Percentiles rank a stretch among this genome's conserved stretches.
phyloP scores from a whole-genome alignment of 495 filamentous ascomycete species.

The Chaetomidium leptoderma region DNA sequence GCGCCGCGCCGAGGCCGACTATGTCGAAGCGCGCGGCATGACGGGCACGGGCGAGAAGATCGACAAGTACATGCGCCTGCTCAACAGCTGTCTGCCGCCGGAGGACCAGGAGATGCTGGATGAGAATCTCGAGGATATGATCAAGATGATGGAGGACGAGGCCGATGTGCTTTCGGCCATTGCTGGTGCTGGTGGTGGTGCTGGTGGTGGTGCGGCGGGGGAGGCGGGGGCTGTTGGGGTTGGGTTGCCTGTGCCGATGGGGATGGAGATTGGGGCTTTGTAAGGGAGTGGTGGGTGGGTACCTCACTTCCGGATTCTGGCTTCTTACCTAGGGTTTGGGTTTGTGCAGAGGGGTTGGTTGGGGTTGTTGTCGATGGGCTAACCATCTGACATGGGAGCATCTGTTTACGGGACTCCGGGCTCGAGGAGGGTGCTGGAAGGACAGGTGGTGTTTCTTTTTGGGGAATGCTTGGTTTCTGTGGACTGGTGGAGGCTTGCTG shows the following conservation, averaged over 20 bases:
- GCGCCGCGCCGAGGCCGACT: slow-evolving; percentile 40
- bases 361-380: no score
- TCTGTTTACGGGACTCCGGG: no score
- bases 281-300: not conserved
- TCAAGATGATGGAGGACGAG: slow-evolving; percentile 52
- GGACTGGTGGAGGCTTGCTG: no score
- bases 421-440: no score
- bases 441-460: no score
- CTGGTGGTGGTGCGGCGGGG: not conserved
- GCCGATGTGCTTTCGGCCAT: slow-evolving; percentile 12
- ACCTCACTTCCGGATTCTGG: not conserved
- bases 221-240: not conserved
- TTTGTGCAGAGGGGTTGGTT: no score
- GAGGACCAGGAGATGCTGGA: slow-evolving; percentile 47
- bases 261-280: not conserved
- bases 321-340: not conserved
- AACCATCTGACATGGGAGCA: no score
- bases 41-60: slow-evolving; percentile 47
- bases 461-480: no score
- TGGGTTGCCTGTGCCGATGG: not conserved
- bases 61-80: slow-evolving; percentile 45
- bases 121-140: slow-evolving; percentile 45
- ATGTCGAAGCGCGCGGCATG: slow-evolving; percentile 44
- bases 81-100: slow-evolving; percentile 43
- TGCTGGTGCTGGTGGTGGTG: not conserved